Base-by-base conservation (phyloP, 345 rosid species). In the Citropsis articulata region DNA sequence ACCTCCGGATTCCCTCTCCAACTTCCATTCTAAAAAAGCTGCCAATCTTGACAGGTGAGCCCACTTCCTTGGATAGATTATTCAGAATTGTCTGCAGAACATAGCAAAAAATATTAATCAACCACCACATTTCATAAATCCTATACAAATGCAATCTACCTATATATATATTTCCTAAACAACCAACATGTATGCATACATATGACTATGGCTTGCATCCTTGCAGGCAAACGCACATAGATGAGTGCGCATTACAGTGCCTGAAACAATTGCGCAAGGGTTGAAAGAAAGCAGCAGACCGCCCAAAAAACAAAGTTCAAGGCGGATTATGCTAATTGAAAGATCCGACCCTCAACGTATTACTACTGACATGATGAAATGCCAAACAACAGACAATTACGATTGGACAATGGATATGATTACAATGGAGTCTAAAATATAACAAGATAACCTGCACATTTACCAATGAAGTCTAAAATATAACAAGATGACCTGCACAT, bases 1-100 rank as follows among this genome's bases (percentile, higher is more conserved):
- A 96, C 99, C 97, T 92, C 83, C 90, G 86, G 81, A 92, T 85
- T 89, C 98, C 98, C 88, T 96, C 99, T 73, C 99, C 99, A 76
- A 94, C 98, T 83, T 96, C 97, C 83, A 96, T 91, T 88, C 99
- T 89, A 76, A 92, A 88, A 85, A 94, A 96, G 81, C 73, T 86
- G 71, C 91, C 81, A 79, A 96, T 86, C 87, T 87, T 92, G 85
- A 96, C 98, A 1, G 90, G 81, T 56, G 97, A 87, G 61, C 97
- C 94, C 61, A 94, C 90, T 81, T 91, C 97, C 82, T 90, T 87
- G 36, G 98, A 91, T 56, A 96, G 80, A 83, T 89, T 86, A 78
- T 84, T 79, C 79, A 96, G 60, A 68, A 90, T 76, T 65, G 87
- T 89, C 99, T 96, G 90, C 66, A 72, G 50, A 48, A 64, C 50